Conservation (phyloP, 805 yeast species). For the Hanseniaspora occidentalis region DNA sequence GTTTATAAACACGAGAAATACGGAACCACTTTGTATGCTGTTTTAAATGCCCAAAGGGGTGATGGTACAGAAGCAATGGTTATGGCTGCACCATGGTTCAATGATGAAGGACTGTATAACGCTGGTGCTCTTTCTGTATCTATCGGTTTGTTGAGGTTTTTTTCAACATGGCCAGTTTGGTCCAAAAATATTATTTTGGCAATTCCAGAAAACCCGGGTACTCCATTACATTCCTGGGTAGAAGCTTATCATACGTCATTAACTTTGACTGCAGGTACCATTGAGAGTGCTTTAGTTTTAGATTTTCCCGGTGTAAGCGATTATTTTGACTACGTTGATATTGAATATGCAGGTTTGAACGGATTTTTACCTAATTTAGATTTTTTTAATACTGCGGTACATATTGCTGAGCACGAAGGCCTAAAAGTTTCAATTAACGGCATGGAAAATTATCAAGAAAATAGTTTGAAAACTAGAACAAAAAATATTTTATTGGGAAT, state of each 20-base stretch:
- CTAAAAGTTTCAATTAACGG: slow-evolving; percentile 57
- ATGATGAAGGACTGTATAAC: slow-evolving; percentile 29
- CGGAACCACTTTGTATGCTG: slow-evolving; percentile 55
- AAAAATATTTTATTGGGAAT: slow-evolving; percentile 52
- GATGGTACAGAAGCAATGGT: slow-evolving; percentile 95
- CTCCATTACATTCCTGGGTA: slow-evolving; percentile 76
- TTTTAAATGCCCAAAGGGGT: slow-evolving; percentile 86
- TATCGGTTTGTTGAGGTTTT: slow-evolving; percentile 64
- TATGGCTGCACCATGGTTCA: too few relatives aligned
- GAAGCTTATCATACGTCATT: slow-evolving; percentile 80
- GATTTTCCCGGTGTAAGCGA: slow-evolving; percentile 64
- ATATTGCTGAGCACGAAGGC: slow-evolving; percentile 64
- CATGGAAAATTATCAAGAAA: slow-evolving; percentile 33
- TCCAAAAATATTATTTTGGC: slow-evolving; percentile 86
- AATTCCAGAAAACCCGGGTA: slow-evolving; percentile 58
- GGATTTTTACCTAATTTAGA: slow-evolving; percentile 96
- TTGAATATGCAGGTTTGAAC: slow-evolving; percentile 76
- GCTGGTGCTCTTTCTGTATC: slow-evolving; percentile 71
- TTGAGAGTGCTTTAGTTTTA: slow-evolving; percentile 78
- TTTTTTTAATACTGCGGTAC: slow-evolving; percentile 69
- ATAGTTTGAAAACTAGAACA: slow-evolving; percentile 42
- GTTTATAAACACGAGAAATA: slow-evolving; percentile 28
- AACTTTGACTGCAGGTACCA: slow-evolving; percentile 84
- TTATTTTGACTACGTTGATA: slow-evolving; percentile 58
- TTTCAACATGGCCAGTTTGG: slow-evolving; percentile 84